Conservation (phyloP, 148 eudicot species). For the Dianthus caryophyllus region DNA sequence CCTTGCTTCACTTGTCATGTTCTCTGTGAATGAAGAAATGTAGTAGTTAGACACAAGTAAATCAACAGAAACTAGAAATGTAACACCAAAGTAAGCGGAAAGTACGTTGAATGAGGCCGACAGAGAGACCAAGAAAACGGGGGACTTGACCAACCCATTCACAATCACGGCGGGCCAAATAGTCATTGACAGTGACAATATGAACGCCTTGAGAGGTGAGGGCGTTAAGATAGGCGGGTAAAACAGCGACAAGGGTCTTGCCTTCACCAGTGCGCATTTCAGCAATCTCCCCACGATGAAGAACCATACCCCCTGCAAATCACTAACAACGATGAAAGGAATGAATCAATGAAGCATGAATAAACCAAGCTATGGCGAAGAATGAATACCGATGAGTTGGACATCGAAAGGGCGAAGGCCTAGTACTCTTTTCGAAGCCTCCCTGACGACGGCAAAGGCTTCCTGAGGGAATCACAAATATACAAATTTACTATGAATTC, state of each 20-base stretch:
- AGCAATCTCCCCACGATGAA: slow-evolving; percentile 89
- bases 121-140: slow-evolving; percentile 93
- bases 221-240: slow-evolving; percentile 94
- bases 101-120: slow-evolving; percentile 98
- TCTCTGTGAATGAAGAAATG: slow-evolving; percentile 59
- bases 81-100: background rate
- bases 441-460: slow-evolving; percentile 94
- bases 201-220: slow-evolving; percentile 82
- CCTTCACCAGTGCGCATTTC: slow-evolving; percentile 99
- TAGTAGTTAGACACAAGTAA: background rate
- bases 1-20: slow-evolving; percentile 94
- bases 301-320: slow-evolving; percentile 82
- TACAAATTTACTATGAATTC: no score
- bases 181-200: slow-evolving; percentile 96
- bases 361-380: background rate
- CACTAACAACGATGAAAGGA: no score
- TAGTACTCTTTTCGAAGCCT: slow-evolving; percentile 87
- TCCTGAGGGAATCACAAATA: slow-evolving; percentile 40
- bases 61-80: background rate
- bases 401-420: slow-evolving; percentile 98
- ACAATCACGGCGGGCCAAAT: slow-evolving; percentile 94
- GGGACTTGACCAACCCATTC: slow-evolving; percentile 99
- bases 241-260: slow-evolving; percentile 90
- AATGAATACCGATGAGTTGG: slow-evolving; percentile 61
- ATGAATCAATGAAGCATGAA: background rate